Base-by-base conservation (phyloP, 2,329 filamentous ascomycete species). In the Rutstroemia sydowiana region DNA sequence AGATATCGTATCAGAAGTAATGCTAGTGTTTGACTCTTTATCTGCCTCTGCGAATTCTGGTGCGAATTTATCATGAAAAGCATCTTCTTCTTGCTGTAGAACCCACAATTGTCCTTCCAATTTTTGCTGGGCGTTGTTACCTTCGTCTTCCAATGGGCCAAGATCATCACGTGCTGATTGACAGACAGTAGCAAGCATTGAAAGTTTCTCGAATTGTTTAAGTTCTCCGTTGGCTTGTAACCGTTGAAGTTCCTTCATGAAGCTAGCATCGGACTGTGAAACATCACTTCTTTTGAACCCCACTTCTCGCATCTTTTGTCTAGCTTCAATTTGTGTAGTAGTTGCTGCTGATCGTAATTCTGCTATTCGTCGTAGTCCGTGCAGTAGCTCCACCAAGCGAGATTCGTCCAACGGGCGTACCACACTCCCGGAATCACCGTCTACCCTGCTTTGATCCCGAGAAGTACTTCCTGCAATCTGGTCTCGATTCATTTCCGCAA, bases 171-270 rank as follows among this genome's bases (percentile, higher is more conserved):
- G 52, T 16, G 58, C 55, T 21, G n/a, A 34, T 40, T 63, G 60
- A 36, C 61, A 63, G 14, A 53, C 26, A 16, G 26, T 9, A 8
- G 53, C 55, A 31, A 62, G 47, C 7, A 37, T 36, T 16, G 37
- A 20, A 11, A 63, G 34, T 13, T 52, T 34, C 16, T 52, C 43
- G 18, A 58, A 56, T n/a, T 20, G 45, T 10, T 23, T 31, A 2
- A 59, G 34, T 16, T 57, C 44, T 14, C 53, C 56, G 18, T 54
- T 42, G 14, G 56, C 59, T 28, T 49, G 47, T 7, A 61, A 40
- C 37, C 34, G 16, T 50, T 63, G 61, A 16, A 63, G 13, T 43
- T 58, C 56, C 31, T 45, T 54, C 60, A 63, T 63, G 23, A 63
- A 60, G 30, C 54, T 55, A 11, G 50, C 58, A 42, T 63, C 61